These are phyloP conservation scores for Neonectria ditissima DNA, from an alignment of 2,329 filamentous ascomycete genomes.

Conservation along the genomic window DNA sequence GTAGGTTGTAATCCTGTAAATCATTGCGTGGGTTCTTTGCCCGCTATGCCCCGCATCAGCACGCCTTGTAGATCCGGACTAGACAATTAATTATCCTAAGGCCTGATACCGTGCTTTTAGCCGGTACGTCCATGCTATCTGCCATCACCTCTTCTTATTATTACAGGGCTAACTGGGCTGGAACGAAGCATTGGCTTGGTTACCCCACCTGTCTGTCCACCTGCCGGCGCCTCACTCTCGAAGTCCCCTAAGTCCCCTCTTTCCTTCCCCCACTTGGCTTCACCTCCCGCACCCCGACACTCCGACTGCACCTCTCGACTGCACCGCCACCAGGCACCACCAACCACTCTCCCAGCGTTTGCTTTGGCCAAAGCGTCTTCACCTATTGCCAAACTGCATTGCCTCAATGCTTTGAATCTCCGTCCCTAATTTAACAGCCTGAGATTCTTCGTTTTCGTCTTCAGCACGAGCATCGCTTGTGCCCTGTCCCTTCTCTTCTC, in stretches of 20 bases:
- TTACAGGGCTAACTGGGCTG: too few species aligned
- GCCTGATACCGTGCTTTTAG: not conserved
- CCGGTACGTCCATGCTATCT: not conserved
- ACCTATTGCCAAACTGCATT: not conserved
- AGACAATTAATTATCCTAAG: not conserved
- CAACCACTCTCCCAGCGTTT: not conserved
- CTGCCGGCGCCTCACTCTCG: slow-evolving; percentile 2
- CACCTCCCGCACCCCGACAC: not conserved
- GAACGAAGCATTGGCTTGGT: slow-evolving; percentile 6
- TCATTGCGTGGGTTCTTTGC: not conserved
- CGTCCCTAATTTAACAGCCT: not conserved
- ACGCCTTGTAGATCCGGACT: not conserved
- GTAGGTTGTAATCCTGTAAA: not conserved
- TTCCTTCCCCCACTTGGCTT: slow-evolving; percentile 7
- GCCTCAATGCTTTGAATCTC: not conserved
- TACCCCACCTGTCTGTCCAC: slow-evolving; percentile 20
- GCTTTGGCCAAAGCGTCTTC: not conserved
- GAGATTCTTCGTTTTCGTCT: not conserved
- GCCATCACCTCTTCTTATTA: not conserved
- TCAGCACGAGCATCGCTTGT: not conserved
- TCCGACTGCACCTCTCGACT: slow-evolving; percentile 1
- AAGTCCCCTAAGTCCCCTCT: not conserved
- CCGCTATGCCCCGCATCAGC: not conserved
- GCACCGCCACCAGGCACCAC: not conserved
- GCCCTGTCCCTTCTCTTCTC: not conserved